These are phyloP conservation scores for Aspergillus bridgeri DNA, from an alignment of 495 filamentous ascomycete species.

Conservation along the genomic window DNA sequence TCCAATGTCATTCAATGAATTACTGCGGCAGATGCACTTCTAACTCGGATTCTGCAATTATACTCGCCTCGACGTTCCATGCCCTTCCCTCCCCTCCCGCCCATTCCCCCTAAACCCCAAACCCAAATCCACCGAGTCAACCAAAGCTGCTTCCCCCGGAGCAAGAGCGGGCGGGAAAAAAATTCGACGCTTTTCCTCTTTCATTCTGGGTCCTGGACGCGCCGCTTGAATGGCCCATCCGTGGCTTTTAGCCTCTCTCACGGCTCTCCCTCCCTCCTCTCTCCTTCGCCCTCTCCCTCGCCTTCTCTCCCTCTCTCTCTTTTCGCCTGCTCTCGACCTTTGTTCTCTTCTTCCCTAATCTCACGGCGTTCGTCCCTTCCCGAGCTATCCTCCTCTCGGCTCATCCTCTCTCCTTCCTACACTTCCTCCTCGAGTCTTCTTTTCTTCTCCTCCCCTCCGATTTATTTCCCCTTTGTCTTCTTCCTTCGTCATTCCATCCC, in stretches of 20 bases:
- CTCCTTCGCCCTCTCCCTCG: constrained; percentile 15
- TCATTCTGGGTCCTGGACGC: constrained; percentile 29
- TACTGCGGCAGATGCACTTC: too few relatives aligned
- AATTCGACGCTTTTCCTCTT: constrained; percentile 33
- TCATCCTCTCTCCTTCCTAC: constrained; percentile 7
- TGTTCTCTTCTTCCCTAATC: constrained; percentile 6
- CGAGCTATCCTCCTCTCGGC: constrained; percentile 10
- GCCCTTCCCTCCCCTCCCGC: constrained; percentile 3
- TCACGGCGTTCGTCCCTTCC: neutral
- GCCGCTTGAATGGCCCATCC: constrained; percentile 28
- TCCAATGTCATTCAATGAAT: too few relatives aligned
- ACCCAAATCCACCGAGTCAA: constrained; percentile 4
- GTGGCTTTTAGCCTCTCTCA: constrained; percentile 24
- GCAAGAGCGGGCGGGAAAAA: constrained; percentile 25
- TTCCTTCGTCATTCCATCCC: constrained; percentile 19
- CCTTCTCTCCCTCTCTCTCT: constrained; percentile 13
- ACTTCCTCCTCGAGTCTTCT: constrained; percentile 9
- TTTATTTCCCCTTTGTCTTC: constrained; percentile 19
- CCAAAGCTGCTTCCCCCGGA: constrained; percentile 15
- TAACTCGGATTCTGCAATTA: neutral
- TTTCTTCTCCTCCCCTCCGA: constrained; percentile 23
- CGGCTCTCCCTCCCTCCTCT: constrained; percentile 16
- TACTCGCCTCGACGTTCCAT: neutral
- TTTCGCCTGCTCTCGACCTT: constrained; percentile 13
- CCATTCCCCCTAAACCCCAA: neutral